Conservation (phyloP, 139 green algal genomes). For the Haematococcus lacustris region DNA sequence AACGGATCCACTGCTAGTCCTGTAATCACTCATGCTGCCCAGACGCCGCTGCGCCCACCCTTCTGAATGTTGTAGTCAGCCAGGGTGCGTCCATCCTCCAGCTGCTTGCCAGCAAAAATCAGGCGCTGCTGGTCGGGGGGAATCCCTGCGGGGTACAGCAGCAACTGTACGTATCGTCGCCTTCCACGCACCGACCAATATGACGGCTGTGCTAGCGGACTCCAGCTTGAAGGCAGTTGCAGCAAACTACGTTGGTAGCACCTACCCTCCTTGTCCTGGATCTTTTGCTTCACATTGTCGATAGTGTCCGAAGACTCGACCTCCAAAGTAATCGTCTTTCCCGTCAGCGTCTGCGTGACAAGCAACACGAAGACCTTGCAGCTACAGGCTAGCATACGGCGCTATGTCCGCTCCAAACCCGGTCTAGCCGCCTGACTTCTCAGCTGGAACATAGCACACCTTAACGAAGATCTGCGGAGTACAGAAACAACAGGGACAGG, state of each 20-base stretch:
- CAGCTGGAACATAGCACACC: background rate
- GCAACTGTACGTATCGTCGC: background rate
- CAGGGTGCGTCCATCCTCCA: slow-evolving; percentile 92
- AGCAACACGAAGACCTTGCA: background rate
- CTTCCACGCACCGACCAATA: background rate
- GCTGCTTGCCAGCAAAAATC: slow-evolving; percentile 97
- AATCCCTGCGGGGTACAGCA: slow-evolving; percentile 54
- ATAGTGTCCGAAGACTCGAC: slow-evolving; percentile 77
- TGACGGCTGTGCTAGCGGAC: background rate
- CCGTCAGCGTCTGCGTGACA: slow-evolving; percentile 17
- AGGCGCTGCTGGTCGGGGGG: slow-evolving; percentile 94
- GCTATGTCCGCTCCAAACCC: background rate
- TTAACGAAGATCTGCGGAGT: slow-evolving; percentile 5
- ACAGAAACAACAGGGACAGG: too few species aligned
- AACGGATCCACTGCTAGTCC: background rate
- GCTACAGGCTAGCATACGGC: background rate
- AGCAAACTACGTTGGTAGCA: background rate
- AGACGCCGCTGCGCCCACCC: slow-evolving; percentile 2
- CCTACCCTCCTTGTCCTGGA: slow-evolving; percentile 90
- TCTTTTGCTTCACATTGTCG: slow-evolving; percentile 93
- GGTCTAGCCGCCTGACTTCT: background rate
- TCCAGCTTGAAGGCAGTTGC: background rate
- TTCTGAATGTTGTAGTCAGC: slow-evolving; percentile 80
- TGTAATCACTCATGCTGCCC: too few species aligned
- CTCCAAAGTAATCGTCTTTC: slow-evolving; percentile 48